Conservation (phyloP, 2,329 filamentous ascomycete genomes). For the Colletotrichum echinochloae region DNA sequence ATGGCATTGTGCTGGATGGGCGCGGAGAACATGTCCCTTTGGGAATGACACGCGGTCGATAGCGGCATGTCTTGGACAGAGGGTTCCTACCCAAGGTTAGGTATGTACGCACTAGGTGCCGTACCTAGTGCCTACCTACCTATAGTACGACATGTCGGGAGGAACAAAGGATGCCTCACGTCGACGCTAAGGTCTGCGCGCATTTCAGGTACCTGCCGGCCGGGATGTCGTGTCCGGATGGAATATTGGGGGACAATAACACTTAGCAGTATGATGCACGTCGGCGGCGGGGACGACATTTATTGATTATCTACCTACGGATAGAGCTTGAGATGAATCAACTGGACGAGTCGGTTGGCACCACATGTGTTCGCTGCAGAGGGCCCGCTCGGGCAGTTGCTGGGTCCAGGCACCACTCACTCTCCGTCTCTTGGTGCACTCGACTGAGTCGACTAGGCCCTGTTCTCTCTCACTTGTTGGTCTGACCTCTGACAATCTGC, state of each 20-base stretch:
- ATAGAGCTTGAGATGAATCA: background rate
- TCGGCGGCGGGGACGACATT: slow-evolving; percentile 24
- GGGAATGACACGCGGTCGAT: slow-evolving; percentile 27
- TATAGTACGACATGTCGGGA: background rate
- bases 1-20: slow-evolving; percentile 26
- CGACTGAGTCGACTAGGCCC: too few species aligned
- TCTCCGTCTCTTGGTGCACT: too few species aligned
- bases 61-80: slow-evolving; percentile 25
- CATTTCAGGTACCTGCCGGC: background rate
- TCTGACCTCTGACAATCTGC: slow-evolving; percentile 8
- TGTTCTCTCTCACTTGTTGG: background rate
- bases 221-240: background rate
- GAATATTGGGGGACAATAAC: background rate
- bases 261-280: slow-evolving; percentile 28
- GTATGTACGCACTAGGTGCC: too few species aligned
- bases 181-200: background rate
- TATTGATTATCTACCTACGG: background rate
- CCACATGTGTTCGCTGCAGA: too few species aligned
- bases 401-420: background rate
- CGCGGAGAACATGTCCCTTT: slow-evolving; percentile 27
- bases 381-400: background rate
- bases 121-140: background rate
- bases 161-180: slow-evolving; percentile 19
- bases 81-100: background rate
- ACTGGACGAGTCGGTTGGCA: too few species aligned